Conservation (phyloP, 2,329 filamentous ascomycete genomes). For the Colletotrichum melonis region DNA sequence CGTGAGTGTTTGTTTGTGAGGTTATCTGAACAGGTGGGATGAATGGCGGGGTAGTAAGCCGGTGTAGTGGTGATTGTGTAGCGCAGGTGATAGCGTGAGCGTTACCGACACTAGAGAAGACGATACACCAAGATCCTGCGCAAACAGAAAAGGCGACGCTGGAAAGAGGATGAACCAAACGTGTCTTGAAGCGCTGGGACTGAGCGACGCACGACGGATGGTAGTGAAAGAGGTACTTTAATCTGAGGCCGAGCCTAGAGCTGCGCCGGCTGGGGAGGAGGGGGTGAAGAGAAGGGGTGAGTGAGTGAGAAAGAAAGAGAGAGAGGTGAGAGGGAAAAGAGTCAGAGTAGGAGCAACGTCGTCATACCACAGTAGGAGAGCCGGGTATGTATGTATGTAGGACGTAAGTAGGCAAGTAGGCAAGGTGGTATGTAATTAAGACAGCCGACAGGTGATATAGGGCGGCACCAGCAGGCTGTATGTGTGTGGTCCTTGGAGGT, state of each 20-base stretch:
- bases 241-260: constrained; percentile 21
- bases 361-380: constrained; percentile 33
- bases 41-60: constrained; percentile 35
- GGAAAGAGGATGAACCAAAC: constrained; percentile 36
- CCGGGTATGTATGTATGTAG: constrained; percentile 20
- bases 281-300: constrained; percentile 24
- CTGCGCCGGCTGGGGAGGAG: constrained; percentile 13
- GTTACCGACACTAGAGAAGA: constrained; percentile 10
- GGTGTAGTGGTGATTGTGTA: constrained; percentile 12
- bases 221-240: constrained; percentile 12
- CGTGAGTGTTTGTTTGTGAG: constrained; percentile 9
- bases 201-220: constrained; percentile 9
- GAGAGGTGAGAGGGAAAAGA: constrained; percentile 16
- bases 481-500: constrained; percentile 14
- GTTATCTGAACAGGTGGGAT: constrained; percentile 26
- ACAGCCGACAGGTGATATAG: constrained; percentile 32
- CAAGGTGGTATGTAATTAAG: constrained; percentile 33
- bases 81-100: constrained; percentile 27
- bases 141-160: constrained; percentile 16
- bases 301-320: constrained; percentile 2
- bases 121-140: constrained; percentile 15
- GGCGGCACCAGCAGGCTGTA: constrained; percentile 22
- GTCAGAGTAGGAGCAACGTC: constrained; percentile 32
- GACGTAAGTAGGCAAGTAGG: not conserved
- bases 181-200: constrained; percentile 7